Conservation (phyloP, 169 alveolate genomes). For the Babesia sp. region DNA sequence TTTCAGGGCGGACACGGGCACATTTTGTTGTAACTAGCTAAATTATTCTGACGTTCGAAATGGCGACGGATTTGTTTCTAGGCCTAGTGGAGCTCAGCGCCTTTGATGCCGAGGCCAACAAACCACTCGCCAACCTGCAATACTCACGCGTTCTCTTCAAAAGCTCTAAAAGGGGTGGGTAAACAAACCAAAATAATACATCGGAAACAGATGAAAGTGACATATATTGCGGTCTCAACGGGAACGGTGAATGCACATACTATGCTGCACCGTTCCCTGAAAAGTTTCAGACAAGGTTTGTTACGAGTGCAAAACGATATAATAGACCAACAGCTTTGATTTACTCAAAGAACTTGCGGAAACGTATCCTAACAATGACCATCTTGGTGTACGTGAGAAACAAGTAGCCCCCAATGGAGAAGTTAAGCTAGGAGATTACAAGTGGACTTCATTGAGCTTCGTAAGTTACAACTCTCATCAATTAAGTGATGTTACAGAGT, state of each 20-base stretch:
- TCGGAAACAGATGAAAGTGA: slow-evolving; percentile 53
- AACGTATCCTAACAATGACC: slow-evolving; percentile 13
- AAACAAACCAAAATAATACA: no score
- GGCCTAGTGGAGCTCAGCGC: slow-evolving; percentile 3
- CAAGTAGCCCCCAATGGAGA: slow-evolving; percentile 27
- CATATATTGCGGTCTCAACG: slow-evolving; percentile 37
- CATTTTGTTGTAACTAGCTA: no score
- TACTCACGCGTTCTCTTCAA: slow-evolving; percentile 34
- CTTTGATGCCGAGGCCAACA: not conserved
- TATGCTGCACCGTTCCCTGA: slow-evolving; percentile 32
- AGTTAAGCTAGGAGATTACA: slow-evolving; percentile 41
- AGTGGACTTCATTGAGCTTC: slow-evolving; percentile 33
- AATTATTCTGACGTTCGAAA: not conserved
- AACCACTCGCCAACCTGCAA: slow-evolving; percentile 20
- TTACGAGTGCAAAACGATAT: not conserved
- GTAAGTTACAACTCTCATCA: not conserved
- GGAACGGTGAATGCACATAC: not conserved
- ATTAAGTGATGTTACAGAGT: not conserved
- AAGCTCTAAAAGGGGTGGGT: slow-evolving; percentile 27
- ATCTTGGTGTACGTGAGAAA: slow-evolving; percentile 52
- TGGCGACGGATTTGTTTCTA: slow-evolving; percentile 2
- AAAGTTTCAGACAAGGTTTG: slow-evolving; percentile 48
- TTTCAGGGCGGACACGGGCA: no score
- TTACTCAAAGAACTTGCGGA: slow-evolving; percentile 32
- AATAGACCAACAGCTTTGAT: slow-evolving; percentile 35